phyloP scores from a whole-genome alignment of 345 rosid species.

The Angophora floribunda region DNA sequence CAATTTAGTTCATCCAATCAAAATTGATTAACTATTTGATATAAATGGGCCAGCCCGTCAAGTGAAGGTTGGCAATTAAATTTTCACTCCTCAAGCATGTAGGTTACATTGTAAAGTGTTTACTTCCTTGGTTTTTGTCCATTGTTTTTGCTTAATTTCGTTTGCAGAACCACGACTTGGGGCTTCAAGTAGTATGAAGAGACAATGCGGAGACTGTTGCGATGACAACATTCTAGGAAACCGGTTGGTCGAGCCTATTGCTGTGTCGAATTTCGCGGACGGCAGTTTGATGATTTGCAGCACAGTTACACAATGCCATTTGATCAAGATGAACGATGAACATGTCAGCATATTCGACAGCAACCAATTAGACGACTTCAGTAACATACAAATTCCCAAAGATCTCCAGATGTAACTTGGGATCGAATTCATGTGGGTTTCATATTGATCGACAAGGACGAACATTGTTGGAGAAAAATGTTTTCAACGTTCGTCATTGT shows the following conservation, averaged over 20 bases:
- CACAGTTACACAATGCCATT: background rate
- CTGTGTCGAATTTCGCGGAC: background rate
- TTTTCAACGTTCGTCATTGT: background rate
- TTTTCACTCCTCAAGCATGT: no score
- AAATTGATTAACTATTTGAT: background rate
- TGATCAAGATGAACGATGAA: background rate
- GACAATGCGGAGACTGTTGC: background rate
- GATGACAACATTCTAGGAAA: background rate
- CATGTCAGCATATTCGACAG: background rate
- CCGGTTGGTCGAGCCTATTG: background rate
- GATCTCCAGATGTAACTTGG: background rate
- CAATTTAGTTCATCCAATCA: no score
- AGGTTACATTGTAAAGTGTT: background rate
- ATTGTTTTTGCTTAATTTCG: background rate
- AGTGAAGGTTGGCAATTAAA: background rate
- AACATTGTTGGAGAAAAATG: background rate
- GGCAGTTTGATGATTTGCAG: background rate
- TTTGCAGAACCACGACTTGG: background rate
- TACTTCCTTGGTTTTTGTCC: background rate
- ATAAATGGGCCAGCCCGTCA: background rate
- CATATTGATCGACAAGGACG: background rate
- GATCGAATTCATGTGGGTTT: background rate
- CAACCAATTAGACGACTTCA: background rate
- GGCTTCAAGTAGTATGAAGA: rapidly evolving
- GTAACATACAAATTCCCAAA: background rate